Evolutionary conservation across 345 rosid genomes (phyloP).

Genomic region (Clarkia xantiana): DNA sequence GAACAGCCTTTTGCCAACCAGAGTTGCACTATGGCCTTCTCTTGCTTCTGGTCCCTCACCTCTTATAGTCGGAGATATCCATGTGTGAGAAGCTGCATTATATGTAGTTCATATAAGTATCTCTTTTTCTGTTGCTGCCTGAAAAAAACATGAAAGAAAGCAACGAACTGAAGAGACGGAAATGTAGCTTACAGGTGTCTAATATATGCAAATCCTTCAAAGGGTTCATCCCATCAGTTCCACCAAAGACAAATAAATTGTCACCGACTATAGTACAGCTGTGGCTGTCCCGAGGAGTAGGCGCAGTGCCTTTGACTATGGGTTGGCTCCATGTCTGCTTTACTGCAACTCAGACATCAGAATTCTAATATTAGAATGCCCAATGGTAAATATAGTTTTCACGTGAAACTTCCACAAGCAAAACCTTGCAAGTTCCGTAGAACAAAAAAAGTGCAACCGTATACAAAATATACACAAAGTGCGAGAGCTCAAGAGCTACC

Average conservation of each 20-base stretch:
- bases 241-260: constrained; percentile 75
- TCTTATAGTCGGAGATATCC: constrained; percentile 79
- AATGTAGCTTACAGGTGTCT: constrained; percentile 59
- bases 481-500: too few species aligned
- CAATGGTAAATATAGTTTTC: too few species aligned
- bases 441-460: too few species aligned
- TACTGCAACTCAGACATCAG: constrained; percentile 29
- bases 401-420: too few species aligned
- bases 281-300: constrained; percentile 89
- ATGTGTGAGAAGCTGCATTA: constrained; percentile 66
- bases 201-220: constrained; percentile 73
- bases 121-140: not conserved
- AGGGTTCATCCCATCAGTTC: constrained; percentile 78
- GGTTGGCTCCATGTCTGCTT: constrained; percentile 85
- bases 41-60: constrained; percentile 93
- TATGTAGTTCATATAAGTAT: not conserved
- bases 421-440: too few species aligned
- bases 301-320: constrained; percentile 47
- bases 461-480: too few species aligned
- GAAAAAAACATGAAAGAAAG: too few species aligned
- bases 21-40: constrained; percentile 91
- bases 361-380: too few species aligned
- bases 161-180: not conserved
- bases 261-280: constrained; percentile 70
- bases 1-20: constrained; percentile 77